Evolutionary conservation across 768 basidiomycete species (phyloP), one percentile per base, ranked within the genome.

Genomic region (Dioszegia aurantiaca): DNA sequence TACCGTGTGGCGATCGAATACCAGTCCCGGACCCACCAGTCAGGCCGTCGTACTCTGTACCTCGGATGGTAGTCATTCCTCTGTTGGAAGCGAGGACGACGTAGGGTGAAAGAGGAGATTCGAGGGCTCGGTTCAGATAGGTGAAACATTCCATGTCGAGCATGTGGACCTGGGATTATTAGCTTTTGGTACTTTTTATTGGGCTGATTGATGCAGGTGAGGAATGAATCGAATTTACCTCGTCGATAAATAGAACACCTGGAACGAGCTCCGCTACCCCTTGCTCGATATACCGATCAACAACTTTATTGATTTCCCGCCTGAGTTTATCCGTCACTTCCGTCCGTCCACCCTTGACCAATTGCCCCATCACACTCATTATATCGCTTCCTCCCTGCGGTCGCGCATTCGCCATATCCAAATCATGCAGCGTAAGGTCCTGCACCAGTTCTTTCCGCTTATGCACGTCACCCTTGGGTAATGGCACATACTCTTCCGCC

Each of bases 131-230:
- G 77, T 98, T 98, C 36, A 99, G 83, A 79, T 94, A 99, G 4
- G 95, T 97, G 80, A 98, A 99, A 77, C 93, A 97, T 77, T 99
- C 95, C 69, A 98, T 93, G 76, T 99, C 95, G 60, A 99, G 85
- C 94, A 98, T 98, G 79, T 99, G 95, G 23, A 98, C 94, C 92
- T 95, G 69, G 5, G 11, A 12, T 21, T 53, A n/a, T n/a, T n/a
- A n/a, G n/a, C n/a, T n/a, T n/a, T n/a, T n/a, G n/a, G n/a, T n/a
- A n/a, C n/a, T n/a, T n/a, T n/a, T n/a, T n/a, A n/a, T n/a, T n/a
- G n/a, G n/a, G n/a, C 31, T 51, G 56, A 48, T 12, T 24, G 9
- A 9, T 4, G 27, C 2, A 14, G 30, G 14, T 10, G 21, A 14
- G 27, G 12, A 10, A 36, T n/a, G 44, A 31, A 33, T 33, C 6